A percentile compares a stretch with the other conserved stretches of the same genome.
Conservation (phyloP, 73 alveolate species). For the Breviolum minutum region DNA sequence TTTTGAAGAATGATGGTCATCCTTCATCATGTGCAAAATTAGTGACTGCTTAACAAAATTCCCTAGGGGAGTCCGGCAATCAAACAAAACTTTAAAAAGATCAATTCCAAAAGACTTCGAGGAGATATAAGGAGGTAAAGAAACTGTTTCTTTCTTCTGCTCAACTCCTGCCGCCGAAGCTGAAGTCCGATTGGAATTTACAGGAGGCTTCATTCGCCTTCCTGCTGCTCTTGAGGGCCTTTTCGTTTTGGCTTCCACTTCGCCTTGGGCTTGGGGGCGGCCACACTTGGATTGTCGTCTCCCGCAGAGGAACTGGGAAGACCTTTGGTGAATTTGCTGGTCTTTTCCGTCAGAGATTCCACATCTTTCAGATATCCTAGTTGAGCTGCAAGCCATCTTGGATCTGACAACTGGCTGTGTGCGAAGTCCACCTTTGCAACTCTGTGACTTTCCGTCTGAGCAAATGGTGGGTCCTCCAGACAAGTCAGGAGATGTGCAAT, state of each 20-base stretch:
- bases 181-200: too few relatives aligned
- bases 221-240: too few relatives aligned
- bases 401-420: constrained; percentile 28
- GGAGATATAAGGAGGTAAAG: too few relatives aligned
- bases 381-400: not conserved
- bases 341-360: not conserved
- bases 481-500: not conserved
- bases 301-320: not conserved
- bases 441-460: not conserved
- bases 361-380: constrained; percentile 13
- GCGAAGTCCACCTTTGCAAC: not conserved
- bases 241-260: not conserved
- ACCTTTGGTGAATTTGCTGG: not conserved
- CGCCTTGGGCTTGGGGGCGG: not conserved
- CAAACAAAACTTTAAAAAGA: too few relatives aligned
- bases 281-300: not conserved
- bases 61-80: too few relatives aligned
- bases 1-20: too few relatives aligned
- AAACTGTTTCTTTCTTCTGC: too few relatives aligned
- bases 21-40: too few relatives aligned
- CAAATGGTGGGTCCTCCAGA: not conserved
- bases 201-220: too few relatives aligned
- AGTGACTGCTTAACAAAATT: too few relatives aligned
- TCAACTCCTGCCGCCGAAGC: too few relatives aligned
- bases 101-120: too few relatives aligned